These are phyloP conservation scores for Debaryomyces tyrocola DNA, from an alignment of 805 yeast species.

Conservation along the genomic window DNA sequence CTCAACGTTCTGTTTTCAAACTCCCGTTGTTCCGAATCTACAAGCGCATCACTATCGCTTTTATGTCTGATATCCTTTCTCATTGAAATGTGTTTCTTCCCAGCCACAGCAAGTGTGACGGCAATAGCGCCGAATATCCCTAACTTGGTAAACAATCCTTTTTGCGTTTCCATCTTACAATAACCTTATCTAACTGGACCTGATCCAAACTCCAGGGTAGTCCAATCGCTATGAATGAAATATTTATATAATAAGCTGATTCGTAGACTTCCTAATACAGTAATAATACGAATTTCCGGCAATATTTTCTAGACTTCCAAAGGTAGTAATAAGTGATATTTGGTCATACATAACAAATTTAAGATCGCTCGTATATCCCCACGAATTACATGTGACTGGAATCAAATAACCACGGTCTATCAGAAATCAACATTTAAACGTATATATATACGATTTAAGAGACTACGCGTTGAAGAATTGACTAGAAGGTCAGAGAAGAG, in stretches of 20 bases:
- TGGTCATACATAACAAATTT: too few species aligned
- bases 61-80: constrained; percentile 35
- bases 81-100: constrained; percentile 35
- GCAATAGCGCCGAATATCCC: constrained; percentile 33
- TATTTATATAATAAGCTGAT: too few species aligned
- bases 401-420: not conserved
- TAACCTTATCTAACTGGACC: not conserved
- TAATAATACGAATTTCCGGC: not conserved
- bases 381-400: constrained; percentile 1
- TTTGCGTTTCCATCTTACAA: constrained; percentile 32
- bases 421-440: not conserved
- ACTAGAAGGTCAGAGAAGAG: too few species aligned
- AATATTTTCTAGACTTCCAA: not conserved
- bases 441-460: not conserved
- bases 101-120: constrained; percentile 29
- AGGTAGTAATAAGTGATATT: not conserved
- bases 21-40: constrained; percentile 29
- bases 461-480: too few species aligned
- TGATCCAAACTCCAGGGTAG: too few species aligned
- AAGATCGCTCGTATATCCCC: not conserved
- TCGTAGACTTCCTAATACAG: not conserved
- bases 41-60: constrained; percentile 35
- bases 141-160: constrained; percentile 34
- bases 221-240: too few species aligned
- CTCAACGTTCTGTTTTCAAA: constrained; percentile 30